Base-by-base conservation (phyloP, 805 yeast species). In the Wickerhamomyces alni region DNA sequence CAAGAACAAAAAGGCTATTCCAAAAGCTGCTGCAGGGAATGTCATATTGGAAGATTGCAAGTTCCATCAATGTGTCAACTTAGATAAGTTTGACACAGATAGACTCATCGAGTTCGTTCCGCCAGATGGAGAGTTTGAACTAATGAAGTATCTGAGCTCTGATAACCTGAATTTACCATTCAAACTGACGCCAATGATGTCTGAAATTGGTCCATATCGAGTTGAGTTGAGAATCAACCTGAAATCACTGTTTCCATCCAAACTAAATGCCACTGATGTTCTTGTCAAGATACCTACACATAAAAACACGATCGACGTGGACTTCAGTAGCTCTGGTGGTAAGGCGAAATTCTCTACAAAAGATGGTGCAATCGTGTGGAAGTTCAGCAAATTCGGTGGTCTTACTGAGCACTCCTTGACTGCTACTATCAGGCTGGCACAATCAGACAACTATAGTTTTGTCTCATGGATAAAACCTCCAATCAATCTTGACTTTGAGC, bases 101-200 rank as follows among this genome's bases (percentile, higher is more conserved):
- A 66, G 83, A 30, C 63, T 75, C 18, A 82, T 88, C 42, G 75
- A 72, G 34, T 87, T 88, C 47, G 67, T 80, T 11, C 96, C 96
- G 3, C 96, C 96, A 2, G 95, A 87, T 61, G 95, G 95, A 1
- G 76, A 78, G 37, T 85, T 87, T 56, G 91, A 87, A 58, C 70
- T 88, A 43, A 80, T 88, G 89, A 69, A 76, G 27, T 88, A 87
- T 61, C 67, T 81, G 40, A 71, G 74, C 2, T 61, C 67, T 1
- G 76, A 77, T 33, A 76, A 78, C 46, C 63, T 84, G 43, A 75
- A 74, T 36, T 55, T 85, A 24, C 97, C 97, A 4, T 84, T 87
- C 60, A 67, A 68, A 37, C 70, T 87, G 13, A 63, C 71, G 5
- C 83, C 91, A 2, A 66, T 68, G 24, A 69, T 80, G 3, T 68